Base-by-base conservation (phyloP, 2,329 filamentous ascomycete species). In the Bipolaris sorokiniana region DNA sequence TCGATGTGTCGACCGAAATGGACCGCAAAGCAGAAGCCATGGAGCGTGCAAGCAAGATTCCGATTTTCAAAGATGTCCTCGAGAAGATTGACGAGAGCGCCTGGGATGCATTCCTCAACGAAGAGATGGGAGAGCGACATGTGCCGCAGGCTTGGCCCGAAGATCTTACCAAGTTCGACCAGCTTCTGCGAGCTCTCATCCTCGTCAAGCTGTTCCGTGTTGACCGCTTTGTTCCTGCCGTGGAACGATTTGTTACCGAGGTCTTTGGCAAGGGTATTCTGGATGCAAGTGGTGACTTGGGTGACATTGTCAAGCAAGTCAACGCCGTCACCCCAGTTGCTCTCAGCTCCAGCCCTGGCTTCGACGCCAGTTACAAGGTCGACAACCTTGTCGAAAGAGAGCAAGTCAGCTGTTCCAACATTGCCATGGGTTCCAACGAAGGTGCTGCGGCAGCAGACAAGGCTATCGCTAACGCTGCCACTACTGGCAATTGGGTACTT, bases 311-410 rank as follows among this genome's bases (percentile, higher is more conserved):
- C 54, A 85, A 88, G 49, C 89, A 96, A 76, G 92, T 97, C 50
- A 89, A 88, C 5, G 88, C 94, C 28, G 91, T 88, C 31, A 88
- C 91, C 2, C 95, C 95, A 9, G 90, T 99, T 65, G 90, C 95
- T 3, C 85, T 99, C 34, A 94, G 94, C 69, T 99, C 95, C 5
- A 97, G 90, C 70, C 92, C 94, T 58, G 95, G 95, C 36, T 99
- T 99, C 75, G 95, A 99, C 77, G 96, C 96, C 51, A 97, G 92
- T 75, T 99, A 98, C 87, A 99, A 99, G 82, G 95, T 99, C 58
- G 95, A 99, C 76, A 92, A 89, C 59, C 83, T 99, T 51, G 96
- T 98, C 28, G 91, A 97, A 77, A 86, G 91, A 65, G 88, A 87
- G 76, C 86, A 87, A 57, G 88, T 91, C 49, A 88, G 86, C 52